These are phyloP conservation scores for Ophiostoma ulmi DNA, from an alignment of 2,329 filamentous ascomycete species.

Conservation along the genomic window DNA sequence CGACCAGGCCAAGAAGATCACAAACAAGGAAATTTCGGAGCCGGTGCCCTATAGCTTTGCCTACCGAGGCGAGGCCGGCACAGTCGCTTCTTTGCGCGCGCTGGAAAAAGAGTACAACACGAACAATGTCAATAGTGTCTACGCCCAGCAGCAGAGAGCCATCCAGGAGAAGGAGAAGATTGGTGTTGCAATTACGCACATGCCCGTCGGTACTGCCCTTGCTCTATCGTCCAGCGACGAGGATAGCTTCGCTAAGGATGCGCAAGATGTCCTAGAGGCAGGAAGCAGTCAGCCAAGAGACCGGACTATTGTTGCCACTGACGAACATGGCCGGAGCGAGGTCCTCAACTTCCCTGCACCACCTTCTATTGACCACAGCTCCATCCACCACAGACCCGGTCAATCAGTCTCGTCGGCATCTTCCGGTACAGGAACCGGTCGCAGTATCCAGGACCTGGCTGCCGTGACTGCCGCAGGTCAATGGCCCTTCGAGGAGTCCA, in stretches of 20 bases:
- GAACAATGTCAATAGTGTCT: conserved; percentile 18
- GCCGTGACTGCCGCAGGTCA: conserved; percentile 10
- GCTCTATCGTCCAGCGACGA: conserved; percentile 2
- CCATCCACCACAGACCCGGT: not conserved
- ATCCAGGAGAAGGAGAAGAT: conserved; percentile 16
- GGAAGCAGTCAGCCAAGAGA: not conserved
- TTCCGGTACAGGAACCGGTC: not conserved
- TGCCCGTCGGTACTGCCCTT: conserved; percentile 19
- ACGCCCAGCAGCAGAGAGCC: conserved; percentile 10
- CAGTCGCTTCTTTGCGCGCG: conserved; percentile 25
- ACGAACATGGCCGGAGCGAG: conserved; percentile 15
- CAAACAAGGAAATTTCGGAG: conserved; percentile 33
- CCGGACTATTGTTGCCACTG: not conserved
- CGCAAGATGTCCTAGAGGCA: not conserved
- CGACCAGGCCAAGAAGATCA: conserved; percentile 29
- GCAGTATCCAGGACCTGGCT: not conserved
- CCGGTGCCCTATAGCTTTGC: conserved; percentile 34
- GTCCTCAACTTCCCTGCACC: conserved; percentile 26
- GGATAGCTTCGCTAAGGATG: not conserved
- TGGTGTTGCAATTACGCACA: not conserved
- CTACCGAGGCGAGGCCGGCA: conserved; percentile 28
- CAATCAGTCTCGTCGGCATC: conserved; percentile 12
- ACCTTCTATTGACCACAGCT: conserved; percentile 14
- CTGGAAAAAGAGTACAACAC: conserved; percentile 26
- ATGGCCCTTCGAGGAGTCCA: conserved; percentile 28